A percentile compares a stretch with the other conserved stretches of the same genome.
Conservation (phyloP, 805 yeast genomes). For the Jamesozyma gamospora region DNA sequence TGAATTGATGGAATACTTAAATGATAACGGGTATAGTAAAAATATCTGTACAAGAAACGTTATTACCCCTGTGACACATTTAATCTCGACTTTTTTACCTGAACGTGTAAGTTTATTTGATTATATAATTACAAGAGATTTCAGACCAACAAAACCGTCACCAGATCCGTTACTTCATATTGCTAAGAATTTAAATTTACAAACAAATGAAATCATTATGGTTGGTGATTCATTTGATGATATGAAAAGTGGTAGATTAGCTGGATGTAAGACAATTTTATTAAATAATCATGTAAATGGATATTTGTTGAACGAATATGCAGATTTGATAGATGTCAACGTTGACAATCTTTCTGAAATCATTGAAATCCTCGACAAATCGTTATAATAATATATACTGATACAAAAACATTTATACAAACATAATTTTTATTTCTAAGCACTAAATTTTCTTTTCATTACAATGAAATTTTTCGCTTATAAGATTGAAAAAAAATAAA, state of each 20-base stretch:
- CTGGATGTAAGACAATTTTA: conserved; percentile 51
- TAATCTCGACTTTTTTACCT: conserved; percentile 37
- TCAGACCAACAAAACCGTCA: conserved; percentile 58
- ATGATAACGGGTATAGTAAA: conserved; percentile 32
- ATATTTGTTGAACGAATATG: conserved; percentile 31
- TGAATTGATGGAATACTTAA: conserved; percentile 31
- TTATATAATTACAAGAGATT: conserved; percentile 52
- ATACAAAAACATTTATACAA: too few species aligned
- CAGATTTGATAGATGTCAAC: conserved; percentile 19
- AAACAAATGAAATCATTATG: conserved; percentile 45
- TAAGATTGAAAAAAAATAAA: too few species aligned
- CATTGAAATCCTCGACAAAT: conserved; percentile 2
- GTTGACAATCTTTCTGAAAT: conserved; percentile 17
- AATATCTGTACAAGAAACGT: conserved; percentile 58
- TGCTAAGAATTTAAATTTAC: conserved; percentile 38
- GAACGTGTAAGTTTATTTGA: conserved; percentile 32
- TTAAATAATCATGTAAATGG: conserved; percentile 43
- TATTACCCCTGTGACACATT: conserved; percentile 43
- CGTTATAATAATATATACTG: too few species aligned
- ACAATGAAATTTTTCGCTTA: too few species aligned
- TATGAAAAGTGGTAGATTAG: conserved; percentile 51
- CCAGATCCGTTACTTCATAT: conserved; percentile 55
- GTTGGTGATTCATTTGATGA: conserved; percentile 70
- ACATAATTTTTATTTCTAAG: too few species aligned
- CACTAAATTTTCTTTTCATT: too few species aligned